Conservation (phyloP, 331 rosid genomes). For the Acacia concinna region DNA sequence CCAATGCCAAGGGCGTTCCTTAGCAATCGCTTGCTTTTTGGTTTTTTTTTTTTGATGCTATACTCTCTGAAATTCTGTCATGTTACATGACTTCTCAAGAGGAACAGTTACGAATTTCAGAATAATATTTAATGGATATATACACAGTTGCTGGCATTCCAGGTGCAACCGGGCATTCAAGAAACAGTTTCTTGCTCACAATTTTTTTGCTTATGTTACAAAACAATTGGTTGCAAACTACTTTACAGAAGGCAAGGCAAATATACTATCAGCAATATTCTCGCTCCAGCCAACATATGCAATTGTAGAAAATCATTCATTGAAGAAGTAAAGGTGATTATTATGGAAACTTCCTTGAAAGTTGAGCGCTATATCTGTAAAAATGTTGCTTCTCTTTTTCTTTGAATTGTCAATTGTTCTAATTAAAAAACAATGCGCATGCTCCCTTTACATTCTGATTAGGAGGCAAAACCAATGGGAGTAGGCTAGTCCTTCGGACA, state of each 20-base stretch:
- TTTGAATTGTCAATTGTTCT: too few species aligned
- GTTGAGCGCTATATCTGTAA: too few species aligned
- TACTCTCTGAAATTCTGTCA: constrained; percentile 4
- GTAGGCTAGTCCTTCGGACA: too few species aligned
- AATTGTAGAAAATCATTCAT: neutral
- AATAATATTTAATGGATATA: neutral
- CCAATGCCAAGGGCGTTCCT: constrained; percentile 38
- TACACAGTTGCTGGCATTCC: neutral
- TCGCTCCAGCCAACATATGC: neutral
- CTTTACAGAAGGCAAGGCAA: neutral
- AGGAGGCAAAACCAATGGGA: too few species aligned
- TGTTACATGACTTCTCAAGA: neutral
- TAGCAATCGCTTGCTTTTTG: neutral
- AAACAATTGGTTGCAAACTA: neutral
- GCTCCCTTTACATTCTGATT: too few species aligned
- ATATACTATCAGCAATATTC: neutral
- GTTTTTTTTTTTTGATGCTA: constrained; percentile 14
- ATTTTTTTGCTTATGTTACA: neutral
- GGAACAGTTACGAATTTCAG: neutral
- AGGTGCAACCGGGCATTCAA: neutral
- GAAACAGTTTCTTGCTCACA: neutral
- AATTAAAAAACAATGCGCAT: too few species aligned
- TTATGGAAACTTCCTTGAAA: neutral
- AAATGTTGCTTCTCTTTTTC: too few species aligned
- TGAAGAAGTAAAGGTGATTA: neutral